A percentile compares a stretch with the other conserved stretches of the same genome.
phyloP scores from a whole-genome alignment of 306 rosid species.

The Ochetophila trinervis region DNA sequence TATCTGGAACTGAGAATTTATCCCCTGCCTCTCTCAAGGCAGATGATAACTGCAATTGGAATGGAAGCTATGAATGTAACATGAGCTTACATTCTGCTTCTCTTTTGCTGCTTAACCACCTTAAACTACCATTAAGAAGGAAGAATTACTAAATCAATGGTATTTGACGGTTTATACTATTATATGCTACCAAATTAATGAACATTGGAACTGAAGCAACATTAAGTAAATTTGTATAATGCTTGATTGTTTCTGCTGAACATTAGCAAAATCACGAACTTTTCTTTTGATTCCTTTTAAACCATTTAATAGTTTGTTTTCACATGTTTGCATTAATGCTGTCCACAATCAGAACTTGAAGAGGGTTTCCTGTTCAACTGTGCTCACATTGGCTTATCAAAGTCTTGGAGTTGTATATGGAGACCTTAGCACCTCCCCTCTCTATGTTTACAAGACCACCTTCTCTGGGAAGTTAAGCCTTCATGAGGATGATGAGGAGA shows the following conservation, averaged over 20 bases:
- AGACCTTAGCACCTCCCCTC: conserved; percentile 80
- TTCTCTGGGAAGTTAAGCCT: conserved; percentile 72
- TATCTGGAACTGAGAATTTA: no score
- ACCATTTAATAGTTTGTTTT: background rate
- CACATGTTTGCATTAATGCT: conserved; percentile 9
- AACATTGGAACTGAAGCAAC: no score
- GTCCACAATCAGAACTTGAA: conserved; percentile 49
- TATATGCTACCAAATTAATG: no score
- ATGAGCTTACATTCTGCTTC: no score
- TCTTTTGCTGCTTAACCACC: no score
- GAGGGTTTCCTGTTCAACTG: conserved; percentile 44
- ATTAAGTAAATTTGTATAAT: no score
- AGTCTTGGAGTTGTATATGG: conserved; percentile 89
- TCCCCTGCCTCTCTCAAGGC: no score
- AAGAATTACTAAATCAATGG: no score
- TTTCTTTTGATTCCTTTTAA: background rate
- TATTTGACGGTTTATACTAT: no score
- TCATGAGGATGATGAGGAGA: conserved; percentile 69
- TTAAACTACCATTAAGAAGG: no score
- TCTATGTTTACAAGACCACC: conserved; percentile 77
- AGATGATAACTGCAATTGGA: no score
- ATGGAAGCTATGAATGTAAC: no score
- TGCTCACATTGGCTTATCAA: conserved; percentile 70
- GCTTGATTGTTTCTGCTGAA: background rate
- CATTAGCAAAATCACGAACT: background rate